A percentile compares a stretch with the other conserved stretches of the same genome.
phyloP scores from a whole-genome alignment of 768 basidiomycete genomes.

The Porphyrellus cyaneotinctus region DNA sequence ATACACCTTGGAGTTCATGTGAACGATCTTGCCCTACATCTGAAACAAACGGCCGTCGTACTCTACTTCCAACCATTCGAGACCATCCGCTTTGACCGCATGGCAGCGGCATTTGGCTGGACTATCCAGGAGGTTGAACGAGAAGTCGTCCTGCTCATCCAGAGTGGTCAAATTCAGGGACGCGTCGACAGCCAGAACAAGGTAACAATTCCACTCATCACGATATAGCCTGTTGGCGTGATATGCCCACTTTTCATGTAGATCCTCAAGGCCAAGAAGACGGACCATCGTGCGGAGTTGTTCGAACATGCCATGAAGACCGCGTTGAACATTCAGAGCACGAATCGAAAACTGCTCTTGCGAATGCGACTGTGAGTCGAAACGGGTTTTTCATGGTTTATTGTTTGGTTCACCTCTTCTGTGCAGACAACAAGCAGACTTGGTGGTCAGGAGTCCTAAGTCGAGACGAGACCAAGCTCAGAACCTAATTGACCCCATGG shows the following conservation, averaged over 20 bases:
- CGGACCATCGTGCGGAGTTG: conserved; percentile 71
- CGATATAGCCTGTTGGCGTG: neutral
- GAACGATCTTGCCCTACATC: conserved; percentile 55
- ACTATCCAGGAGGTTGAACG: conserved; percentile 63
- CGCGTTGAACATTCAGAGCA: conserved; percentile 64
- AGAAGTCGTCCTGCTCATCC: conserved; percentile 75
- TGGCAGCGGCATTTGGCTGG: conserved; percentile 87
- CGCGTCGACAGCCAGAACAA: conserved; percentile 89
- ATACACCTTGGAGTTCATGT: conserved; percentile 74
- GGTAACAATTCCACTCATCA: conserved; percentile 37
- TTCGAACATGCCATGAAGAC: conserved; percentile 73
- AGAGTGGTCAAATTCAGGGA: conserved; percentile 71
- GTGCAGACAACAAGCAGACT: conserved; percentile 73
- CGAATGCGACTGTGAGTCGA: conserved; percentile 74
- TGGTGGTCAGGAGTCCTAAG: conserved; percentile 66
- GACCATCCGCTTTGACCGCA: conserved; percentile 76
- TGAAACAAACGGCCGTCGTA: conserved; percentile 74
- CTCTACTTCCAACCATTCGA: conserved; percentile 91
- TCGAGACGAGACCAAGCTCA: conserved; percentile 25
- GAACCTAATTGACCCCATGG: conserved; percentile 12
- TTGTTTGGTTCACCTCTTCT: neutral
- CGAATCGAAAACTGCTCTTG: conserved; percentile 75
- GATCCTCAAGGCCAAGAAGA: conserved; percentile 79
- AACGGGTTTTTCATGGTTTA: neutral
- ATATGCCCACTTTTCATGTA: conserved; percentile 22